These are phyloP conservation scores for Ustilago esculenta DNA, from an alignment of 1,284 basidiomycete species.

Conservation along the genomic window DNA sequence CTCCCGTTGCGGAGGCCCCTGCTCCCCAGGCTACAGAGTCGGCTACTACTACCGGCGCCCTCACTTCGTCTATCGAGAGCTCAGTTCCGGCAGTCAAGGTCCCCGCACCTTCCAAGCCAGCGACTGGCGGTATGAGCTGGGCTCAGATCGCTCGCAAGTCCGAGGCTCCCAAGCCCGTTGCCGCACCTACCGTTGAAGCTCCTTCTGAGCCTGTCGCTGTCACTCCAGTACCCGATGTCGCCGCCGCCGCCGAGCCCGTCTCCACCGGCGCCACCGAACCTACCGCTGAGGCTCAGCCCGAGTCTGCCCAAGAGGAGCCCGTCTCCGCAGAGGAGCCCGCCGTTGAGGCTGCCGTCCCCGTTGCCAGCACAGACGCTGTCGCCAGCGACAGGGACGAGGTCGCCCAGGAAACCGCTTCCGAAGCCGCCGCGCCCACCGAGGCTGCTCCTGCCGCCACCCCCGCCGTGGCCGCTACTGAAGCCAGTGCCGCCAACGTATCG, in stretches of 20 bases:
- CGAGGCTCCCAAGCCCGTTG: slow-evolving; percentile 53
- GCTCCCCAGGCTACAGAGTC: slow-evolving; percentile 32
- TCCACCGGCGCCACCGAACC: slow-evolving; percentile 7
- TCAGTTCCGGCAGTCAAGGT: slow-evolving; percentile 47
- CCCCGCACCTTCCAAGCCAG: slow-evolving; percentile 44
- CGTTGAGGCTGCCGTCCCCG: slow-evolving; percentile 11
- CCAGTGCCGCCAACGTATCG: slow-evolving; percentile 11
- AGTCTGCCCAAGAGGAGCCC: slow-evolving; percentile 3
- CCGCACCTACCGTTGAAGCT: slow-evolving; percentile 18
- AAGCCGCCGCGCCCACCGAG: slow-evolving; percentile 19
- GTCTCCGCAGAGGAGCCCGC: slow-evolving; percentile 8
- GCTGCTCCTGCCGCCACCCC: slow-evolving; percentile 26
- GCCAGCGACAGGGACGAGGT: slow-evolving; percentile 3
- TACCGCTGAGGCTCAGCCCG: slow-evolving; percentile 18
- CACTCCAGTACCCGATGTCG: slow-evolving; percentile 8
- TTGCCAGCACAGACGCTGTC: slow-evolving; percentile 6
- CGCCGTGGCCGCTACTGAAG: slow-evolving; percentile 14
- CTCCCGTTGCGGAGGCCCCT: slow-evolving; percentile 16
- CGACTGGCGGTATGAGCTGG: slow-evolving; percentile 60
- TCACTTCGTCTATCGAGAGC: slow-evolving; percentile 29
- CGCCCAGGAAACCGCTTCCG: slow-evolving; percentile 9
- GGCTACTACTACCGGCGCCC: slow-evolving; percentile 39
- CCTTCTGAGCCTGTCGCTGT: slow-evolving; percentile 9
- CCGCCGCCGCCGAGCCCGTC: slow-evolving; percentile 15
- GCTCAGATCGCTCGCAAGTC: slow-evolving; percentile 64